Conservation (phyloP, 805 yeast species). For the Spathaspora girioi region DNA sequence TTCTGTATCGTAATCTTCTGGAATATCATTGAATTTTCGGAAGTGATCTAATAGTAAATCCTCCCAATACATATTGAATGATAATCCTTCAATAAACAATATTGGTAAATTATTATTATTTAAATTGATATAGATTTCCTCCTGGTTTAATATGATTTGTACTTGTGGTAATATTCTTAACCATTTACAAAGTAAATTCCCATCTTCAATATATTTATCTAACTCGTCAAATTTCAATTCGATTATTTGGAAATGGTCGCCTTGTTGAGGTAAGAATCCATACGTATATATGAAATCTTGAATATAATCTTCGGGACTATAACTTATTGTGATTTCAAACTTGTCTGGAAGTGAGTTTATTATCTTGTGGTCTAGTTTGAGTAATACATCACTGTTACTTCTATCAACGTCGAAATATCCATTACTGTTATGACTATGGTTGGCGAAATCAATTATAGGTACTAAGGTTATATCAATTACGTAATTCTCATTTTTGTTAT, state of each 20-base stretch:
- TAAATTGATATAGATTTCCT: slow-evolving; percentile 15
- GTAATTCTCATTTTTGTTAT: slow-evolving; percentile 38
- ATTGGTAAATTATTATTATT: slow-evolving; percentile 14
- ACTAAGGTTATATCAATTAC: slow-evolving; percentile 50
- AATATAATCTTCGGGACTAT: slow-evolving; percentile 19
- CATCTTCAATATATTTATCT: slow-evolving; percentile 2
- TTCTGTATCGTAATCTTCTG: slow-evolving; percentile 20
- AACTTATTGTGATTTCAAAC: slow-evolving; percentile 23
- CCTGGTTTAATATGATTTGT: slow-evolving; percentile 14
- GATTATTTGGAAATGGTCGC: slow-evolving; percentile 6
- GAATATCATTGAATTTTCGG: slow-evolving; percentile 16
- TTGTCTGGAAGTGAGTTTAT: slow-evolving; percentile 1
- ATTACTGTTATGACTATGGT: slow-evolving; percentile 47
- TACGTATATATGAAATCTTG: slow-evolving; percentile 24
- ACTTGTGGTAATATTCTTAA: slow-evolving; percentile 22
- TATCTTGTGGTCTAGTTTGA: slow-evolving; percentile 46
- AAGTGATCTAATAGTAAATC: slow-evolving; percentile 12
- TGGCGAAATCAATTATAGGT: slow-evolving; percentile 66
- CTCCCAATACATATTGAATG: slow-evolving; percentile 62
- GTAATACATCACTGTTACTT: slow-evolving; percentile 45
- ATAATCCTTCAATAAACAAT: slow-evolving; percentile 52
- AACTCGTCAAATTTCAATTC: slow-evolving; percentile 4
- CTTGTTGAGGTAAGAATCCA: slow-evolving; percentile 26
- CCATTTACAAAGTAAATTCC: slow-evolving; percentile 21
- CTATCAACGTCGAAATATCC: slow-evolving; percentile 59